Base-by-base conservation (phyloP, 2,329 filamentous ascomycete species). In the Colletotrichum aenigma region DNA sequence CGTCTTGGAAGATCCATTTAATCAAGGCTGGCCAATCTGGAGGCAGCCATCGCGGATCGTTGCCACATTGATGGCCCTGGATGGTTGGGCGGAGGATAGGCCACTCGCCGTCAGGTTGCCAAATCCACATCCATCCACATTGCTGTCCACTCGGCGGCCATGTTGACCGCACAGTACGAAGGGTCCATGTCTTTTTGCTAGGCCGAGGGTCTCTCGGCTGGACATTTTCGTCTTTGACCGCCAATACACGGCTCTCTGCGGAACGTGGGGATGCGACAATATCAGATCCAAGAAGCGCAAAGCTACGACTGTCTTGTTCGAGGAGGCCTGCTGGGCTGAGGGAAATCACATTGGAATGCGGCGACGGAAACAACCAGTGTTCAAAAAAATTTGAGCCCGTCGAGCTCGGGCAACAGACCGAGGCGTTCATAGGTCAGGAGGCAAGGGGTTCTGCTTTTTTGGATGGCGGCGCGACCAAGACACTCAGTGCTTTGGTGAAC, bases 1-100 rank as follows among this genome's bases (percentile, higher is more conserved):
- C 56, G 38, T 48, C n/a, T 43, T 75, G 73, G 62, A 43, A 67
- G 73, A 75, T 75, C 69, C 70, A 75, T 13, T 75, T 64, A 73
- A 73, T 68, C 73, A 75, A 73, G 73, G 70, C 73, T 75, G 73
- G 69, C 73, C 69, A 73, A 72, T 72, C 68, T 66, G 30, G 68
- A 66, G 38, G 72, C 72, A 61, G 55, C 38, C 55, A 38, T 43
- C 36, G 73, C 70, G 64, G 69, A 75, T 75, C 69, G 24, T 75
- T 75, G 55, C 73, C 36, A n/a, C 36, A 18, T 64, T 34, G 56
- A 70, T 64, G 16, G 32, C 55, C 28, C 30, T 32, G 55, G 55
- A 67, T 64, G 66, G 56, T 18, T 15, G 26, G 58, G 60, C 66
- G 34, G 30, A 30, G 30, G 36, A 55, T 34, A 43, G 38, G 26